A percentile compares a stretch with the other conserved stretches of the same genome.
Conservation (phyloP, 2,329 filamentous ascomycete species). For the Hysterium pulicare region DNA sequence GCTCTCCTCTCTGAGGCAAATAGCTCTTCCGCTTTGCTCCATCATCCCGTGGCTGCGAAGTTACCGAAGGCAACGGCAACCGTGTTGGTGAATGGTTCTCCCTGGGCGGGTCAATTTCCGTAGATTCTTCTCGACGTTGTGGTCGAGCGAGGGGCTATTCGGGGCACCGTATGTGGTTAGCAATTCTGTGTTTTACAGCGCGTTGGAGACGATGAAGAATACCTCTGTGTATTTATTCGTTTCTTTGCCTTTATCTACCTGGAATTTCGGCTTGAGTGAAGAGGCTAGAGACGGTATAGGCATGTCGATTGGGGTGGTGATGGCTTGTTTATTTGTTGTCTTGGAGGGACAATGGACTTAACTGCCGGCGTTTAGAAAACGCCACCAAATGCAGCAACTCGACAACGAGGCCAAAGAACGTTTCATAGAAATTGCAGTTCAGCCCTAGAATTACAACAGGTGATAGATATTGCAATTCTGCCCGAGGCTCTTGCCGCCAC, state of each 20-base stretch:
- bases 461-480: too few relatives aligned
- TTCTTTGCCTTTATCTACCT: slow-evolving; percentile 13
- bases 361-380: slow-evolving; percentile 2
- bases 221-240: slow-evolving; percentile 7
- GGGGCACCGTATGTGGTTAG: not conserved
- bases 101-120: not conserved
- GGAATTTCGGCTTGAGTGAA: slow-evolving; percentile 16
- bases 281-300: slow-evolving; percentile 20
- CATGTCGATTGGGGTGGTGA: slow-evolving; percentile 10
- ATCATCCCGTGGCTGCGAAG: slow-evolving; percentile 4
- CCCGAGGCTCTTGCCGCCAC: too few relatives aligned
- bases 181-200: not conserved
- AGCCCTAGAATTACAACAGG: too few relatives aligned
- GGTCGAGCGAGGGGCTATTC: not conserved
- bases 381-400: too few relatives aligned
- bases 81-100: slow-evolving; percentile 1
- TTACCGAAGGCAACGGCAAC: slow-evolving; percentile 4
- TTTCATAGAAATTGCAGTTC: too few relatives aligned
- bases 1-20: slow-evolving; percentile 31
- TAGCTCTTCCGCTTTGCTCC: slow-evolving; percentile 22
- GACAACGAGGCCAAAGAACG: too few relatives aligned
- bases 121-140: not conserved
- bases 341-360: slow-evolving; percentile 3
- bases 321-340: slow-evolving; percentile 1
- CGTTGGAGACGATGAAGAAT: not conserved